Evolutionary conservation across 2,329 filamentous ascomycete genomes (phyloP).

Genomic region (Alternaria angustiovoidea): DNA sequence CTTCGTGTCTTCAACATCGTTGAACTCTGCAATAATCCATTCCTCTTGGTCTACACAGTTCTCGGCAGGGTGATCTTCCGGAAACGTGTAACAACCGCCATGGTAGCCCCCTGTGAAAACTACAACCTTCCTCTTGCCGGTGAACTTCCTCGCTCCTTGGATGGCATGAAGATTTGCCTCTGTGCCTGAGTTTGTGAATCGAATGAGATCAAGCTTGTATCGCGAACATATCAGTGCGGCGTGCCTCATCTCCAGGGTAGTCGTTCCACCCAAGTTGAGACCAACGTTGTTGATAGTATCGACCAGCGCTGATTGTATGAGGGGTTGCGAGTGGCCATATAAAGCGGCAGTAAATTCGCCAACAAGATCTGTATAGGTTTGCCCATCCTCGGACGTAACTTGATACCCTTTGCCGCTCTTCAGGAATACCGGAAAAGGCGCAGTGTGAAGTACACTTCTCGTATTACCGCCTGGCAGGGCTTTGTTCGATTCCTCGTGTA

Average conservation of each 20-base stretch:
- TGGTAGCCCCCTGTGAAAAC: conserved; percentile 64
- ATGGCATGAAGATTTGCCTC: conserved; percentile 41
- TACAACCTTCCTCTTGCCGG: conserved; percentile 49
- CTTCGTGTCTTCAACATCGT: conserved; percentile 61
- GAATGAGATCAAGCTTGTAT: conserved; percentile 32
- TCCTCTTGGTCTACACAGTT: conserved; percentile 63
- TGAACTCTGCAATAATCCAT: conserved; percentile 69
- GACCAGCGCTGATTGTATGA: conserved; percentile 32
- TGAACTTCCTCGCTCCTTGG: conserved; percentile 57
- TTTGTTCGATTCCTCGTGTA: conserved; percentile 41
- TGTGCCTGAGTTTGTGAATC: conserved; percentile 43
- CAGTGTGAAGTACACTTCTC: conserved; percentile 45
- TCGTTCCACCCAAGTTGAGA: conserved; percentile 37
- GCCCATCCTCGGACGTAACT: conserved; percentile 43
- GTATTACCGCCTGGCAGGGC: conserved; percentile 51
- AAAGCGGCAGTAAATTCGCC: conserved; percentile 40
- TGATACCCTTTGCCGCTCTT: conserved; percentile 35
- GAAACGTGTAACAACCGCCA: conserved; percentile 62
- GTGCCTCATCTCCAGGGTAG: conserved; percentile 28
- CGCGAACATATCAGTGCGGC: conserved; percentile 32
- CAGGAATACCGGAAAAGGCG: conserved; percentile 50
- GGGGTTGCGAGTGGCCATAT: conserved; percentile 42
- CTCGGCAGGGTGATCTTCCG: conserved; percentile 46
- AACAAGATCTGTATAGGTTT: conserved; percentile 41
- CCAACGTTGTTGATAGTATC: conserved; percentile 44